Evolutionary conservation across 306 rosid genomes (phyloP).

Genomic region (Benincasa hispida): DNA sequence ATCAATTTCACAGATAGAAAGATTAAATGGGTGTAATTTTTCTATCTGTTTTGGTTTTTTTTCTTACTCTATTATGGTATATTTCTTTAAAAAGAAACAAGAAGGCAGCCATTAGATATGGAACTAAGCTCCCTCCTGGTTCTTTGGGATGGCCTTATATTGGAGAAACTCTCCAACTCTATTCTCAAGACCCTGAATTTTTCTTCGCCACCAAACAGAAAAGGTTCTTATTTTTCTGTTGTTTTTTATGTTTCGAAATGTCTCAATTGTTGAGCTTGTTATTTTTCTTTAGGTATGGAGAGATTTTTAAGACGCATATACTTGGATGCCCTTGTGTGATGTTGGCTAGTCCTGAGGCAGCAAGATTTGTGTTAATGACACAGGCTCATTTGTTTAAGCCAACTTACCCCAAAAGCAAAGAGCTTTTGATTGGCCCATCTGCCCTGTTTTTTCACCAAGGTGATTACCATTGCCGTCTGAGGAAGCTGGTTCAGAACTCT

Average conservation of each 20-base stretch:
- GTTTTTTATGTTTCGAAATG: too few species aligned
- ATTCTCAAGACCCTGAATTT: constrained; percentile 61
- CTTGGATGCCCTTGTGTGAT: constrained; percentile 75
- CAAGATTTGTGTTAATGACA: constrained; percentile 64
- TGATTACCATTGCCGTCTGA: constrained; percentile 42
- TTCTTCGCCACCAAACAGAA: constrained; percentile 70
- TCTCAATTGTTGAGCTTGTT: background rate
- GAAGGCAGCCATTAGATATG: constrained; percentile 8
- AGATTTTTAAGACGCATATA: constrained; percentile 77
- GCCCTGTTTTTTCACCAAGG: constrained; percentile 84
- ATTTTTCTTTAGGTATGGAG: constrained; percentile 45
- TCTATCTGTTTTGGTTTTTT: constrained; percentile 22
- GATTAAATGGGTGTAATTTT: constrained; percentile 28
- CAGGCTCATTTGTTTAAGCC: constrained; percentile 78
- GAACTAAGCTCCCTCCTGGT: constrained; percentile 79
- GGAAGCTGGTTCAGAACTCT: constrained; percentile 58
- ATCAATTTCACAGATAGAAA: background rate
- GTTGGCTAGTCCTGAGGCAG: constrained; percentile 84
- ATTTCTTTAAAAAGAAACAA: constrained; percentile 14
- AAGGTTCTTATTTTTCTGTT: constrained; percentile 24
- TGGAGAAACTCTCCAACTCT: constrained; percentile 82
- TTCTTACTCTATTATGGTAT: constrained; percentile 20
- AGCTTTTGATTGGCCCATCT: constrained; percentile 60
- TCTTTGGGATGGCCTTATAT: constrained; percentile 88
- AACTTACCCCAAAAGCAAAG: constrained; percentile 82